These are phyloP conservation scores for Solanum ossicruentum DNA, from an alignment of 257 asterid genomes.

Conservation along the genomic window DNA sequence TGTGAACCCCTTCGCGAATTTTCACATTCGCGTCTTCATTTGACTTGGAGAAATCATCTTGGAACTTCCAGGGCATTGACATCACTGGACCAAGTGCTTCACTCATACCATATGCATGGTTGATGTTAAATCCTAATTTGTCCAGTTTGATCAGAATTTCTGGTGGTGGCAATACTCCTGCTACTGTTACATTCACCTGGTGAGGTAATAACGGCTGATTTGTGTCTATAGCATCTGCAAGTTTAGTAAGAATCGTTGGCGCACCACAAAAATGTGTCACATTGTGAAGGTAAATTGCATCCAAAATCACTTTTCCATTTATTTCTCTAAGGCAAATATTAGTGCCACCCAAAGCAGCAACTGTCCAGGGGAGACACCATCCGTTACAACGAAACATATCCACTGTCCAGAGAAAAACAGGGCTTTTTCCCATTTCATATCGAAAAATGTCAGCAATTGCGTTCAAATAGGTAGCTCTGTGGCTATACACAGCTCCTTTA, in stretches of 20 bases:
- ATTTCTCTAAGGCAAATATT: conserved; percentile 39
- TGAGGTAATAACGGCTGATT: conserved; percentile 13
- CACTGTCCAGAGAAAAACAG: conserved; percentile 54
- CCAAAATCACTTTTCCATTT: conserved; percentile 23
- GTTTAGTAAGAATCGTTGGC: conserved; percentile 32
- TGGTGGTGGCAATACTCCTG: conserved; percentile 40
- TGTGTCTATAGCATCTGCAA: conserved; percentile 15
- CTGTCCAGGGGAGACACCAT: conserved; percentile 68
- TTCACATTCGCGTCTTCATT: conserved; percentile 12
- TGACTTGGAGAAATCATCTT: not conserved
- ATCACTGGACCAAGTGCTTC: conserved; percentile 64
- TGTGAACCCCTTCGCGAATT: conserved; percentile 38
- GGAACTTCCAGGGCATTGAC: conserved; percentile 18
- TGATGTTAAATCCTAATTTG: conserved; percentile 31
- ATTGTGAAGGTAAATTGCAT: conserved; percentile 13
- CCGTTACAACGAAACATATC: conserved; percentile 82
- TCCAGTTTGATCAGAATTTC: conserved; percentile 24
- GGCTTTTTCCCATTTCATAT: conserved; percentile 22
- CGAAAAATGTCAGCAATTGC: conserved; percentile 34
- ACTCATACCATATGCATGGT: conserved; percentile 44
- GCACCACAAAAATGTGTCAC: conserved; percentile 65
- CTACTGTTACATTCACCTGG: conserved; percentile 34
- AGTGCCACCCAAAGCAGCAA: conserved; percentile 75
- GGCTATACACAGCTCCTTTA: conserved; percentile 70
- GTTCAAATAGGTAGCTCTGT: conserved; percentile 56